phyloP scores from a whole-genome alignment of 257 asterid species.

The Avicennia marina region DNA sequence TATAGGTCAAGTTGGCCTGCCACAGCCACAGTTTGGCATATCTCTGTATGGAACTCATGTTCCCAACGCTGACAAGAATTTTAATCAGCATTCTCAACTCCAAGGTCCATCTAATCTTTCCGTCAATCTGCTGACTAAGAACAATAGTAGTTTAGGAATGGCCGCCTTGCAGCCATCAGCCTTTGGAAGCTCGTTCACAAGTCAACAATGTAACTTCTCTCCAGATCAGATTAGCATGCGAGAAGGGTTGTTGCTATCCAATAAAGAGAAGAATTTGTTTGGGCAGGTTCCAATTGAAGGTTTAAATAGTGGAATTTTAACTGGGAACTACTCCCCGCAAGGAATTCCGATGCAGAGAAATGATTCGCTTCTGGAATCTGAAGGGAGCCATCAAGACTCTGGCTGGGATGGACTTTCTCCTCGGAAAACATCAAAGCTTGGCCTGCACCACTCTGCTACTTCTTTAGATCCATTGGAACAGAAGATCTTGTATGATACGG shows the following conservation, averaged over 20 bases:
- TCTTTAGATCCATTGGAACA: slow-evolving; percentile 57
- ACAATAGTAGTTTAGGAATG: slow-evolving; percentile 26
- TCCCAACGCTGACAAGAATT: slow-evolving; percentile 25
- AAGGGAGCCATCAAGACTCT: slow-evolving; percentile 32
- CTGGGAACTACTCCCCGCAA: slow-evolving; percentile 31
- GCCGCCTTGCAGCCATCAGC: slow-evolving; percentile 31
- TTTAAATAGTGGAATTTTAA: slow-evolving; percentile 21
- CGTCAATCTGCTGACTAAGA: slow-evolving; percentile 21
- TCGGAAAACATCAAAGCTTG: slow-evolving; percentile 14
- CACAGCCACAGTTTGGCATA: slow-evolving; percentile 30
- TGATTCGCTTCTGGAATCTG: slow-evolving; percentile 26
- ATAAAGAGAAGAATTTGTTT: slow-evolving; percentile 33
- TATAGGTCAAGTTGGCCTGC: slow-evolving; percentile 24
- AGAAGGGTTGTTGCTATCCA: slow-evolving; percentile 22
- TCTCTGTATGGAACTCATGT: slow-evolving; percentile 33
- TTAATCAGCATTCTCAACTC: slow-evolving; percentile 22
- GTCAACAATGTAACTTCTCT: slow-evolving; percentile 25
- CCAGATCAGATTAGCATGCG: slow-evolving; percentile 20
- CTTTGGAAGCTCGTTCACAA: slow-evolving; percentile 22
- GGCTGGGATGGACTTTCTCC: slow-evolving; percentile 19
- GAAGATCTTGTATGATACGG: slow-evolving; percentile 44
- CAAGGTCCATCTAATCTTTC: slow-evolving; percentile 38
- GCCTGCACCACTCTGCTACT: slow-evolving; percentile 25
- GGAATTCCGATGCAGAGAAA: slow-evolving; percentile 22
- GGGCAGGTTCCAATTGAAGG: slow-evolving; percentile 35